Conservation (phyloP, 495 filamentous ascomycete species). For the Daldinia bambusicola region DNA sequence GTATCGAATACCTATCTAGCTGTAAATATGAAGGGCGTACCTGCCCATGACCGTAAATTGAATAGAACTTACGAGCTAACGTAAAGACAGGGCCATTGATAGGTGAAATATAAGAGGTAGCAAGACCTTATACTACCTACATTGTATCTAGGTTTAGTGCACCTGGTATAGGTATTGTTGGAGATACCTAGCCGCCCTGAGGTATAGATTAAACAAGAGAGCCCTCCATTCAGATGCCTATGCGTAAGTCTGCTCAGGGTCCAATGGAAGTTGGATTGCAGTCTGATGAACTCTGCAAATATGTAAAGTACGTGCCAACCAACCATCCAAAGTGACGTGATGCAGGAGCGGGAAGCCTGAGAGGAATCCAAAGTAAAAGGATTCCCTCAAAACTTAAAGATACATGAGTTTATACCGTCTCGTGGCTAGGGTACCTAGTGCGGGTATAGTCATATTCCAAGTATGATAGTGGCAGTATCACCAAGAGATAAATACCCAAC, state of each 20-base stretch:
- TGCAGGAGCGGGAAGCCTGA: constrained; percentile 9
- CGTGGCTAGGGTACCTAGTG: too few relatives aligned
- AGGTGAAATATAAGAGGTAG: neutral
- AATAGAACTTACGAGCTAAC: neutral
- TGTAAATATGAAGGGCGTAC: constrained; percentile 2
- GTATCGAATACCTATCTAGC: constrained; percentile 16
- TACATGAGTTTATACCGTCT: neutral
- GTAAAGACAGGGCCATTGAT: neutral
- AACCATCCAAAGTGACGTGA: constrained; percentile 1
- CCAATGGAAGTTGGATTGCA: neutral
- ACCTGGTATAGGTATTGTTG: neutral
- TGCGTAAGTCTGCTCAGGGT: neutral
- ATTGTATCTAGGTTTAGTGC: neutral
- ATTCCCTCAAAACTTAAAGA: neutral
- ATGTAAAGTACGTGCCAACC: constrained; percentile 34
- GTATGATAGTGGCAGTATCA: constrained; percentile 10
- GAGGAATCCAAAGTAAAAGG: neutral
- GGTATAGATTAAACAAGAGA: neutral
- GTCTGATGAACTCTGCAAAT: constrained; percentile 14
- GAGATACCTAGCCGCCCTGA: neutral
- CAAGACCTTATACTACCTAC: neutral
- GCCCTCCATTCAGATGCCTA: neutral
- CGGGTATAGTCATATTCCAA: constrained; percentile 1
- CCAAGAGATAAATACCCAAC: constrained; percentile 35
- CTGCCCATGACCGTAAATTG: constrained; percentile 9